Percentiles rank a stretch among this genome's conserved stretches.
Evolutionary conservation across 164 flowering plant genomes (phyloP).

Genomic region (Tinospora cordifolia): DNA sequence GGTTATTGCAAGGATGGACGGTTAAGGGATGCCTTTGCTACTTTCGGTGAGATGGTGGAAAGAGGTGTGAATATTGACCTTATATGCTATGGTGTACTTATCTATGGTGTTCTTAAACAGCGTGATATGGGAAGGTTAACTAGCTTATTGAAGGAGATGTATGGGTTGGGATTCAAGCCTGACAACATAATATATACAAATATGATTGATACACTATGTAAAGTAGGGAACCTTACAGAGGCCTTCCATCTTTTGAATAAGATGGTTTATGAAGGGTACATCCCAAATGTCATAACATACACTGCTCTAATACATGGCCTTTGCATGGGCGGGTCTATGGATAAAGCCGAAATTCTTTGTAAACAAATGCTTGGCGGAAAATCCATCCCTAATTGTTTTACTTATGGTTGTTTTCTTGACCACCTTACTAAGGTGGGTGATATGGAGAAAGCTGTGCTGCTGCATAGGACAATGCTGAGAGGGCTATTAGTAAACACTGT

Average conservation of each 20-base stretch:
- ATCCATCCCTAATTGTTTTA: conserved; percentile 54
- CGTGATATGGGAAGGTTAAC: conserved; percentile 27
- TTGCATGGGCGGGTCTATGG: conserved; percentile 57
- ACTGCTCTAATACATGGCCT: conserved; percentile 69
- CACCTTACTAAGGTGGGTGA: conserved; percentile 48
- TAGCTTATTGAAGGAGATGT: conserved; percentile 53
- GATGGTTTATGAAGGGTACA: conserved; percentile 62
- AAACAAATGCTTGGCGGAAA: conserved; percentile 52
- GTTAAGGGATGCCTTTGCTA: conserved; percentile 49
- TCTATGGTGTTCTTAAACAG: conserved; percentile 45
- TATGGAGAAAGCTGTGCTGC: conserved; percentile 55
- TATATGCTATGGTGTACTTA: conserved; percentile 67
- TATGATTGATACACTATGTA: conserved; percentile 60
- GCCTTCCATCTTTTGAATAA: conserved; percentile 60
- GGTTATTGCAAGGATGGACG: conserved; percentile 79
- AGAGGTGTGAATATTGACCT: conserved; percentile 64
- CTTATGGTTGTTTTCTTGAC: conserved; percentile 77
- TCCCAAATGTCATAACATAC: conserved; percentile 73
- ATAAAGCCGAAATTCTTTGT: conserved; percentile 56
- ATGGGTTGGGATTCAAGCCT: conserved; percentile 46
- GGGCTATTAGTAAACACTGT: conserved; percentile 58
- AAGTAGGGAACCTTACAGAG: conserved; percentile 45
- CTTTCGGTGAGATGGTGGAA: conserved; percentile 52
- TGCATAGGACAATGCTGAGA: conserved; percentile 53
- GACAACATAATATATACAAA: conserved; percentile 68